Percentiles rank a stretch among this genome's conserved stretches.
Evolutionary conservation across 2,329 filamentous ascomycete genomes (phyloP).

Genomic region (Sporothrix globosa): DNA sequence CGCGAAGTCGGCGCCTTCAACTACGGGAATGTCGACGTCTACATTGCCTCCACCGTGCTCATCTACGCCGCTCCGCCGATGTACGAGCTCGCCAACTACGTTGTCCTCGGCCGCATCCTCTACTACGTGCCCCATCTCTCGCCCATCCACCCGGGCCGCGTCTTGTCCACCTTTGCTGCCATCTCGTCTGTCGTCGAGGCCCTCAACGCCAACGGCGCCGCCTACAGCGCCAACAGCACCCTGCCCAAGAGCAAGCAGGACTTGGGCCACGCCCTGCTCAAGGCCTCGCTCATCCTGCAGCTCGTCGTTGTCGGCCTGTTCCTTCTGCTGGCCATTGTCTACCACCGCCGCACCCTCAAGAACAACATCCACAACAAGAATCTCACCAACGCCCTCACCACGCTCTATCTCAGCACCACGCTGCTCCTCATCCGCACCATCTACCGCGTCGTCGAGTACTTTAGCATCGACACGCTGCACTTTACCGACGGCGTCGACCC

Average conservation of each 20-base stretch:
- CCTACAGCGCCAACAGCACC: conserved; percentile 52
- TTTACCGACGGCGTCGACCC: conserved; percentile 63
- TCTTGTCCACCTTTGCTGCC: conserved; percentile 52
- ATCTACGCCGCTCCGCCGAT: conserved; percentile 53
- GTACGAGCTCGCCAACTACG: conserved; percentile 66
- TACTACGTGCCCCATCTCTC: conserved; percentile 65
- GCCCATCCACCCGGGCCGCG: conserved; percentile 53
- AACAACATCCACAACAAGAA: conserved; percentile 44
- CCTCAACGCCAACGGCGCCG: conserved; percentile 54
- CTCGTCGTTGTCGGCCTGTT: conserved; percentile 57
- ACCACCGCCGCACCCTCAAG: conserved; percentile 51
- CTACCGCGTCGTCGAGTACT: conserved; percentile 64
- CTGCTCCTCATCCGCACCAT: conserved; percentile 59
- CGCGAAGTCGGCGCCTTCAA: conserved; percentile 54
- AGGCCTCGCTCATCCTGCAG: conserved; percentile 59
- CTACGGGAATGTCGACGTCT: conserved; percentile 48
- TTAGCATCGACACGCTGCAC: conserved; percentile 55
- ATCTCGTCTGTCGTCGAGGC: conserved; percentile 54
- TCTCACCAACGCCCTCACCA: conserved; percentile 48
- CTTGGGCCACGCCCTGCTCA: conserved; percentile 52
- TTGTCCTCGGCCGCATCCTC: conserved; percentile 63
- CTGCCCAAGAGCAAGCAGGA: conserved; percentile 46
- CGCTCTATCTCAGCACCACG: conserved; percentile 55
- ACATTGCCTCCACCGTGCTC: conserved; percentile 47
- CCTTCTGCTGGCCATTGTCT: conserved; percentile 51